phyloP scores from a whole-genome alignment of 116 monocot genomes.

The Iris pallida region DNA sequence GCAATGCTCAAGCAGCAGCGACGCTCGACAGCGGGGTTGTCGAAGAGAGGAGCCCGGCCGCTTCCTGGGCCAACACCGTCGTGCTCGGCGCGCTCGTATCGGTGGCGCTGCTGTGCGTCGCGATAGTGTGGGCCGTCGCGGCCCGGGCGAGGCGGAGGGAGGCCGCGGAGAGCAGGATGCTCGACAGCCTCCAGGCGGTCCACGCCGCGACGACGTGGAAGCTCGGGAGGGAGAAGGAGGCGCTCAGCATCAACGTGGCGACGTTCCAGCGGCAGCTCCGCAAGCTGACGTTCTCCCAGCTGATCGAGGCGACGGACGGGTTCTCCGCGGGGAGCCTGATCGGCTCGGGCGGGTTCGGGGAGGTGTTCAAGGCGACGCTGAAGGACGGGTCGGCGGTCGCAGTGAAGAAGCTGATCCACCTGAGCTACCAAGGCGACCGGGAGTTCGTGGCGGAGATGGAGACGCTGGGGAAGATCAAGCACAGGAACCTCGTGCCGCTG shows the following conservation, averaged over 20 bases:
- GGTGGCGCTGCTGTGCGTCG: conserved; percentile 29
- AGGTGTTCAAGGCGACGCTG: conserved; percentile 44
- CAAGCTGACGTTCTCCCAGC: conserved; percentile 40
- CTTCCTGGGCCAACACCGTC: conserved; percentile 42
- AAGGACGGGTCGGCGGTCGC: conserved; percentile 48
- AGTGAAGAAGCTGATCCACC: conserved; percentile 43
- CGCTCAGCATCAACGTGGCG: conserved; percentile 35
- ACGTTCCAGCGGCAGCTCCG: conserved; percentile 41
- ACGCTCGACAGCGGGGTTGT: conserved; percentile 2
- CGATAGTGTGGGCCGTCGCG: conserved; percentile 33
- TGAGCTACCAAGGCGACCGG: conserved; percentile 44
- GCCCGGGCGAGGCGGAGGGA: conserved; percentile 32
- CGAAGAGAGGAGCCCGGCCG: background rate
- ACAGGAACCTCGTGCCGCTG: conserved; percentile 45
- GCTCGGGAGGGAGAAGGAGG: conserved; percentile 27
- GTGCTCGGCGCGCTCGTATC: conserved; percentile 45
- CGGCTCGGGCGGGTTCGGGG: conserved; percentile 50
- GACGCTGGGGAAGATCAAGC: conserved; percentile 49
- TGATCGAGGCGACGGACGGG: conserved; percentile 48
- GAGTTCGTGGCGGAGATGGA: conserved; percentile 58
- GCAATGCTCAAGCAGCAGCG: conserved; percentile 9
- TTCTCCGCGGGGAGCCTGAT: conserved; percentile 37
- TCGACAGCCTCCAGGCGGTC: conserved; percentile 46
- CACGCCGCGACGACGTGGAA: conserved; percentile 48
- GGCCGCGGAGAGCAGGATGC: conserved; percentile 42